A percentile compares a stretch with the other conserved stretches of the same genome.
Conservation (phyloP, 106 monocot genomes). For the Platanthera guangdongensis region DNA sequence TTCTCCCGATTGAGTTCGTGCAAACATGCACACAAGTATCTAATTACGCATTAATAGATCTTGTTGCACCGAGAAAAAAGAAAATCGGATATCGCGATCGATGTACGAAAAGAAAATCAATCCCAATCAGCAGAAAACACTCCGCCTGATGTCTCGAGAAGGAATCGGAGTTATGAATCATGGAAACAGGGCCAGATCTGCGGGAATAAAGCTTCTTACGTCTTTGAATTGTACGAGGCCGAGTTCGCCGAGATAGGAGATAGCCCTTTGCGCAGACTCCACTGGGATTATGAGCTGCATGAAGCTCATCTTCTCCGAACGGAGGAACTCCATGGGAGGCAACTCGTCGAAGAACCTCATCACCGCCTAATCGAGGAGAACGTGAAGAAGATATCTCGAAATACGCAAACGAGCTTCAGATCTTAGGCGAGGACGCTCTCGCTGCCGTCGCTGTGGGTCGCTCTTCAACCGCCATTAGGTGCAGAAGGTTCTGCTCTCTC, state of each 20-base stretch:
- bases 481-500: not conserved
- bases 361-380: not conserved
- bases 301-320: slow-evolving; percentile 89
- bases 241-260: slow-evolving; percentile 86
- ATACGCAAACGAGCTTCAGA: not conserved
- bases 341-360: slow-evolving; percentile 46
- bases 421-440: not conserved
- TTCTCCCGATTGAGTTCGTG: not conserved
- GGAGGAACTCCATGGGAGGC: slow-evolving; percentile 82
- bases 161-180: not conserved
- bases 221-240: slow-evolving; percentile 92
- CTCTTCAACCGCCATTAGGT: not conserved
- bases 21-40: not conserved
- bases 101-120: not conserved
- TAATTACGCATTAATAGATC: not conserved
- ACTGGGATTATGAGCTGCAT: slow-evolving; percentile 92
- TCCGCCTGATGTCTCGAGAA: not conserved
- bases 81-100: not conserved
- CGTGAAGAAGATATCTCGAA: not conserved
- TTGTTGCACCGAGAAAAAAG: not conserved
- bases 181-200: slow-evolving; percentile 8
- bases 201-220: slow-evolving; percentile 27
- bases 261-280: slow-evolving; percentile 67
- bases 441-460: not conserved
- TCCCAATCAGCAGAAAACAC: not conserved